Base-by-base conservation (phyloP, 2,329 filamentous ascomycete genomes). In the Penicillium glabrum region DNA sequence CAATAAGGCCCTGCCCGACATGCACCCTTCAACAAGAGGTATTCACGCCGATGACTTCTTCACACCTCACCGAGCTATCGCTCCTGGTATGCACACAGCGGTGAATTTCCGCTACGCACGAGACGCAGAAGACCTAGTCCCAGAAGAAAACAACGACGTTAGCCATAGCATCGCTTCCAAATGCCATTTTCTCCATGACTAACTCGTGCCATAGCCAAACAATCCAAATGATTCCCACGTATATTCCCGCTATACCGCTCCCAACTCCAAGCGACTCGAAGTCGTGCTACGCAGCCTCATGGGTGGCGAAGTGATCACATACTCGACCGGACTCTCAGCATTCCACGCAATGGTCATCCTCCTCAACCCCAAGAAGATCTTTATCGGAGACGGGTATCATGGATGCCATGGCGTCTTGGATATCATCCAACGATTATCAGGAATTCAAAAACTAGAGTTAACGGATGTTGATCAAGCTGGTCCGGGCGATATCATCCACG, bases 371-470 rank as follows among this genome's bases (percentile, higher is more conserved):
- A 86, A 86, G 63, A 86, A 88, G 56, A 85, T 98, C 53, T 89
- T 91, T 59, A 91, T 97, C 60, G 87, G 87, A 31, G 86, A 83
- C 9, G 93, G 92, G 37, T 98, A 98, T 77, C 93, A 98, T 76
- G 93, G 93, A 59, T 96, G 90, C 75, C 91, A 96, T 72, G 91
- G 90, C 60, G 89, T 96, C 27, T 83, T 97, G 64, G 74, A 57
- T 14, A 62, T 98, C 43, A 81, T 96, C 60, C 75, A 82, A 51
- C 89, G 90, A 61, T 85, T 97, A 48, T 90, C 87, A n/a, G 88
- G 89, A 0, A 82, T 96, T 29, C 75, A 86, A 70, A 82, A 87
- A 61, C 79, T 96, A 1, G 82, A 87, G 24, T 82, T 97, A n/a
- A 84, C 87, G 63, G 88, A 85, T n/a, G 79, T 82, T 14, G 83